Base-by-base conservation (phyloP, 2,329 filamentous ascomycete species). In the Colletotrichum horii region DNA sequence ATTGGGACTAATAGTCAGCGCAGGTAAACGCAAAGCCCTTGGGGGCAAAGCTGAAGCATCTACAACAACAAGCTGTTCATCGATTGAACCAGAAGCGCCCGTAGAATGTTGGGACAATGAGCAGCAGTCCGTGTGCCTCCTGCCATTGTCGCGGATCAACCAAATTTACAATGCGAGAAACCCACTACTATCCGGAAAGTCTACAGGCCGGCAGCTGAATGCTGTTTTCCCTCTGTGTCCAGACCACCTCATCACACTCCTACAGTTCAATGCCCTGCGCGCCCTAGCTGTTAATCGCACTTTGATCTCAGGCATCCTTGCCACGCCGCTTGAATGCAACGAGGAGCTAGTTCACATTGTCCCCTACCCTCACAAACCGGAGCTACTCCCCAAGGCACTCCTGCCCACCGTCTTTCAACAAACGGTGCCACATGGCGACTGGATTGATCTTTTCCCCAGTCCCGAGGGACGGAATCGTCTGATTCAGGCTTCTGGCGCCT, bases 181-280 rank as follows among this genome's bases (percentile, higher is more conserved):
- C 28, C 81, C 82, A 55, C 77, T 85, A 75, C 71, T 84, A 22
- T 78, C 78, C 72, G 38, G 77, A 58, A 81, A 77, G 70, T 15
- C 74, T 38, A 30, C n/a, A 48, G 36, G n/a, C 34, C n/a, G 36
- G 70, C 76, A 79, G 56, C 72, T 75, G 19, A 78, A 78, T 15
- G 76, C 84, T 71, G 22, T 70, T 24, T 85, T 87, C 77, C 85
- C 85, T 28, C 84, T 86, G 65, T 83, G 76, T 66, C 78, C 83
- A 70, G 85, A 86, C 78, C 84, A 86, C 72, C 83, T 87, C 66
- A 85, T 87, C 77, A 84, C 82, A n/a, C 83, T 87, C 65, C 80
- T 86, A 43, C 84, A 86, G 77, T 85, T 79, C 78, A 87, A 87
- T 77, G 81, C 81, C 75, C 80, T 86, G 68, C 85, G 85, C 66